Conservation (phyloP, 805 yeast genomes). For the Candida schatavii region DNA sequence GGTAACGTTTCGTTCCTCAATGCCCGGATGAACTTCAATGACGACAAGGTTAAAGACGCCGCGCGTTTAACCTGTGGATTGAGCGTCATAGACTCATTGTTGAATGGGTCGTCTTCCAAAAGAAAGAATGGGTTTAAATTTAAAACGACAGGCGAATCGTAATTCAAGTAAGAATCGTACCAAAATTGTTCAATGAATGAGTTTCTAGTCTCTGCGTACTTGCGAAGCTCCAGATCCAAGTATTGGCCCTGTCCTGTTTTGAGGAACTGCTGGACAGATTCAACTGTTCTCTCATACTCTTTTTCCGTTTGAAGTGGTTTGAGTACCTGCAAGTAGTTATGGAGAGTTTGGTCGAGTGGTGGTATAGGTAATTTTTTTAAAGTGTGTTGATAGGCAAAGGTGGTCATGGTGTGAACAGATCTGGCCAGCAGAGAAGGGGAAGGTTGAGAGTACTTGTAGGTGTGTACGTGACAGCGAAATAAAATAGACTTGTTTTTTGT, state of each 20-base stretch:
- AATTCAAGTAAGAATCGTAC: conserved; percentile 86
- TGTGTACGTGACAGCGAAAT: no score
- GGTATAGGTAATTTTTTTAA: conserved; percentile 80
- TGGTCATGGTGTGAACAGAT: conserved; percentile 20
- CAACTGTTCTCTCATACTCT: conserved; percentile 61
- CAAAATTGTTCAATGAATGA: conserved; percentile 92
- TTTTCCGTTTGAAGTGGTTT: conserved; percentile 77
- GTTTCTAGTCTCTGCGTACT: conserved; percentile 60
- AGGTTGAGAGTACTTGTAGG: no score
- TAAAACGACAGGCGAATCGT: conserved; percentile 88
- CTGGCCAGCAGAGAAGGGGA: conserved; percentile 1
- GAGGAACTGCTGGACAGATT: conserved; percentile 57
- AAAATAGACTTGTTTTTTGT: no score
- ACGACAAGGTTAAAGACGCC: conserved; percentile 71
- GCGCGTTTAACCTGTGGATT: conserved; percentile 74
- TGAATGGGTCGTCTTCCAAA: conserved; percentile 88
- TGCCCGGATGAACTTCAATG: conserved; percentile 77
- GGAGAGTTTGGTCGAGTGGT: conserved; percentile 62
- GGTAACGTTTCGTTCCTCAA: conserved; percentile 70
- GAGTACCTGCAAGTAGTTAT: conserved; percentile 60
- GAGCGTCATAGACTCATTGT: conserved; percentile 45
- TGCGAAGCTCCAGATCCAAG: conserved; percentile 62
- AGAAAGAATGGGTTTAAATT: conserved; percentile 88
- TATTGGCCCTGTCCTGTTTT: conserved; percentile 48
- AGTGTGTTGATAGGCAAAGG: conserved; percentile 59